Base-by-base conservation (phyloP, 345 rosid species). In the Sisymbrium irio region DNA sequence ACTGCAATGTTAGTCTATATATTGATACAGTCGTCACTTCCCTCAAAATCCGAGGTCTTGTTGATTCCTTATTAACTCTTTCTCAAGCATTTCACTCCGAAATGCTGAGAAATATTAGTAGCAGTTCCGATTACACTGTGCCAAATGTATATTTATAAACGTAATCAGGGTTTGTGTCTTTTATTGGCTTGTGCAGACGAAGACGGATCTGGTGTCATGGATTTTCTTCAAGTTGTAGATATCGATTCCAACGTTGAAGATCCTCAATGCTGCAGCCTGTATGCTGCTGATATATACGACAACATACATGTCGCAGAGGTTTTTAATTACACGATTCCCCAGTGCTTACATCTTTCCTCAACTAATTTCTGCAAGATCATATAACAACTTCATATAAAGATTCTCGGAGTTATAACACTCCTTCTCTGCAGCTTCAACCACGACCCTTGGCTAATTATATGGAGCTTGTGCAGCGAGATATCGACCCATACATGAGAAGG, bases 391-490 rank as follows among this genome's bases (percentile, higher is more conserved):
- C 17, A 55, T 55, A 56, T 60, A 20, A 60, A 40, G 63, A 27
- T 10, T 37, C 6, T 67, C 4, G 49, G 50, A 69, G 14, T 62
- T 28, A 20, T 42, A 53, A 15, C 15, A 55, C 28, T 7, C 57
- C 40, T 47, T 63, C 46, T 58, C 54, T 59, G 71, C 89, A 94
- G 98, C 89, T 88, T 80, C 86, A 85, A 59, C 88, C 78, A 37
- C 86, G 98, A 54, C 89, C 97, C 70, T 84, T 89, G 66, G 79
- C 82, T 63, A 69, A 79, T 59, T 94, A 91, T 81, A 91, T 89
- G 97, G 96, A 85, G 72, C 69, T 50, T 20, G 64, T 89, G 82
- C 96, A 89, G 85, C 80, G 50, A 77, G 97, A 88, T 81, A 84
- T 92, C 59, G 81, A 81, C 44, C 83, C 95, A 50, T 67, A 39